Evolutionary conservation across 805 yeast species (phyloP), one percentile per base, ranked within the genome.

Genomic region (Lachancea kluyveri): DNA sequence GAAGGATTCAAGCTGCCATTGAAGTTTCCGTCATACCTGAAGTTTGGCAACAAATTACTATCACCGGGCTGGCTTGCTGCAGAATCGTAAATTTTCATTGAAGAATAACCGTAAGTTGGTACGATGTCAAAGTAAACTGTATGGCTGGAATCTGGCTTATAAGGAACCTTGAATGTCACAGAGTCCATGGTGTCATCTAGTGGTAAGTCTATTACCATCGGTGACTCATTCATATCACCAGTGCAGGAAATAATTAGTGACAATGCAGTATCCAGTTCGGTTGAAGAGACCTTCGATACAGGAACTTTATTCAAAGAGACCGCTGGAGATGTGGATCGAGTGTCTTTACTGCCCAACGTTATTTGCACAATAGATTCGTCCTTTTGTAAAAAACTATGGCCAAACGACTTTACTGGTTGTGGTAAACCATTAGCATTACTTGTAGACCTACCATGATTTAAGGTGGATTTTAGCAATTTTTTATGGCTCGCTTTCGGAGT

Each of bases 241-340:
- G 52, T 49, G 6, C 60, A 57, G 37, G 44, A 48, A n/a, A 88
- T 70, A 7, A 76, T 75, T 26, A 88, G 62, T 1, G 94, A 80
- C 22, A 88, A 68, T 0, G 95, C 95, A 3, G 95, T 85, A 45
- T 88, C 96, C 22, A 87, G 65, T 52, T 84, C 92, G 0, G 94
- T 82, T n/a, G 78, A 70, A 37, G 79, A 82, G 3, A 79, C 78
- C 46, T 79, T 79, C 1, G 87, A 70, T 31, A 79, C 62, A 5
- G 94, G 86, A n/a, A 82, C 83, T 21, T 74, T 67, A 41, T 80
- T 79, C 34, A 86, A 67, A 28, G 77, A 74, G 8, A 88, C 69
- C 0, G 90, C 83, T 6, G 69, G 67, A 8, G 59, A 58, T 2
- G 57, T 49, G 36, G 71, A 74, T 26, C 95, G 66, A 20, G 77